Conservation (phyloP, 179 eudicot species). For the Nepenthes alata region DNA sequence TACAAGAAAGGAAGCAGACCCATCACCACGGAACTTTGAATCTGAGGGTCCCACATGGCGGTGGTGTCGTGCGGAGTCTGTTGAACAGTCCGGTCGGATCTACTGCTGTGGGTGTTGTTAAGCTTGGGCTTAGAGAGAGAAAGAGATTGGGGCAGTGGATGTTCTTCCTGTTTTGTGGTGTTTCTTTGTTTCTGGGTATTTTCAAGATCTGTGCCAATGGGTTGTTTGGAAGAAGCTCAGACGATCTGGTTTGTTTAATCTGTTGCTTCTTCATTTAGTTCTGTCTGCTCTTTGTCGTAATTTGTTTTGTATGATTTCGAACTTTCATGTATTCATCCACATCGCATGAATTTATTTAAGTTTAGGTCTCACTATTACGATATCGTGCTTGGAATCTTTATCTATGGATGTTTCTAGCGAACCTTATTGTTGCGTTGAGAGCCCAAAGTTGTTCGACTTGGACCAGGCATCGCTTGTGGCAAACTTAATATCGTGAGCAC, state of each 20-base stretch:
- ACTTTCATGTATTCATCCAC: no score
- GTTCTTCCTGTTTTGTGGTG: slow-evolving; percentile 69
- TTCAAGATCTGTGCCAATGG: slow-evolving; percentile 58
- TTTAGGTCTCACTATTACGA: no score
- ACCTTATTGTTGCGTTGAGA: no score
- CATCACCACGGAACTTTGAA: slow-evolving; percentile 18
- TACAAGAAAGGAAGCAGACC: slow-evolving; percentile 31
- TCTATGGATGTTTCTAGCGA: no score
- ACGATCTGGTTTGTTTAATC: slow-evolving; percentile 24
- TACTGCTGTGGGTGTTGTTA: slow-evolving; percentile 27
- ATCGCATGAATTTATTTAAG: no score
- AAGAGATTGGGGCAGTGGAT: slow-evolving; percentile 67
- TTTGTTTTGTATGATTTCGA: no score
- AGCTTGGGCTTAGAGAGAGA: slow-evolving; percentile 41
- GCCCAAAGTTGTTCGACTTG: no score
- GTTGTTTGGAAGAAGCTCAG: slow-evolving; percentile 32
- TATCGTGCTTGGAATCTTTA: no score
- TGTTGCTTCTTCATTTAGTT: neutral
- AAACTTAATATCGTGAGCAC: no score
- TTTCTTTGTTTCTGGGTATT: slow-evolving; percentile 63
- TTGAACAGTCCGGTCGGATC: slow-evolving; percentile 28
- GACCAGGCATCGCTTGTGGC: no score
- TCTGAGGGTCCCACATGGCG: slow-evolving; percentile 19
- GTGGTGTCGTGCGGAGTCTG: slow-evolving; percentile 10
- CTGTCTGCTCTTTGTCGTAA: neutral